Evolutionary conservation across 2,329 filamentous ascomycete genomes (phyloP).

Genomic region (Penicillium sp.): DNA sequence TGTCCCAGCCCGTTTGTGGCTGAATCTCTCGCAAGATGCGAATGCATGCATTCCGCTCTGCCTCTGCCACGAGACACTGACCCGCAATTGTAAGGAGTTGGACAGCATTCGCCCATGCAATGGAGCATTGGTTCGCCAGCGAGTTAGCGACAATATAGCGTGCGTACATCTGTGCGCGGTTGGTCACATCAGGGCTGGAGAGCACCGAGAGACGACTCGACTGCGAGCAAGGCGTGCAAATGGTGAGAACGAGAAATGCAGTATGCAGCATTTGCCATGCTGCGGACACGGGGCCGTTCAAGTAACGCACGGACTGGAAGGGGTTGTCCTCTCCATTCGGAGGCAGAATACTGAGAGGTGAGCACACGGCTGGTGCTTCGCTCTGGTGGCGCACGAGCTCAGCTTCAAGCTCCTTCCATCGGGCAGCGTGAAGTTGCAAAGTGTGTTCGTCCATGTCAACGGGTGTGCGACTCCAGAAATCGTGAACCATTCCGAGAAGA

Average conservation of each 20-base stretch:
- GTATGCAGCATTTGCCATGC: neutral
- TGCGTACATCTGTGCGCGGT: neutral
- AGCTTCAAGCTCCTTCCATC: neutral
- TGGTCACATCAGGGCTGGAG: neutral
- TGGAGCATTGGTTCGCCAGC: neutral
- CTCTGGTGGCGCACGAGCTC: neutral
- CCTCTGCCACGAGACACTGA: neutral
- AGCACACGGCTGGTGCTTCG: neutral
- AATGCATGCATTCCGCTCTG: neutral
- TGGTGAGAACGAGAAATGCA: neutral
- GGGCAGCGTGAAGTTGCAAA: neutral
- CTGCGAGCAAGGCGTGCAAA: neutral
- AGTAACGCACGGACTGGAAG: neutral
- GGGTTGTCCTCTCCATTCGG: neutral
- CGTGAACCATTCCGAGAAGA: neutral
- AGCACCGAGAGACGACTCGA: neutral
- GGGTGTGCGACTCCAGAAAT: neutral
- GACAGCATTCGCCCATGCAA: neutral
- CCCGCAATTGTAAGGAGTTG: neutral
- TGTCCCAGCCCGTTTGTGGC: neutral
- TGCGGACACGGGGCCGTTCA: neutral
- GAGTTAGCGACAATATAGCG: neutral
- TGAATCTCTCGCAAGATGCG: neutral
- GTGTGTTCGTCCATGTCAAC: neutral
- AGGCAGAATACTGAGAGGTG: neutral